Percentiles rank a stretch among this genome's conserved stretches.
Conservation (phyloP, 495 filamentous ascomycete genomes). For the Aspergillus heteromorphus region DNA sequence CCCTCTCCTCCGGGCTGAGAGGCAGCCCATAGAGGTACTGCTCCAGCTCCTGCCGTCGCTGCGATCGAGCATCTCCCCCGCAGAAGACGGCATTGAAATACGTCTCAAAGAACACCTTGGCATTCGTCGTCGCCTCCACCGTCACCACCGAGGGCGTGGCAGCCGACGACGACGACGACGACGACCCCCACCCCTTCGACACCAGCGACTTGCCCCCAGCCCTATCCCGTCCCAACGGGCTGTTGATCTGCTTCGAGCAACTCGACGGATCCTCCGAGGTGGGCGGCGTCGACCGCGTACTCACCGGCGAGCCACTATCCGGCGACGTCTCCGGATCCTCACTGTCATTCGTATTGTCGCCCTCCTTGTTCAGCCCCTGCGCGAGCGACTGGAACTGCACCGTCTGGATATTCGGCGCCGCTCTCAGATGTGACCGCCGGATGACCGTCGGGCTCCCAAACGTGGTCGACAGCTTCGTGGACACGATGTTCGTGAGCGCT, state of each 20-base stretch:
- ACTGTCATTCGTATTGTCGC: conserved; percentile 31
- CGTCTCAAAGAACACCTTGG: conserved; percentile 83
- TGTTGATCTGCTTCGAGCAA: conserved; percentile 10
- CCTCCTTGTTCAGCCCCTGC: conserved; percentile 14
- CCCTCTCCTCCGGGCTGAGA: conserved; percentile 51
- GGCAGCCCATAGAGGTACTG: conserved; percentile 46
- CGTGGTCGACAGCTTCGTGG: conserved; percentile 44
- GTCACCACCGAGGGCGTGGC: conserved; percentile 61
- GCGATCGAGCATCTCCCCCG: conserved; percentile 51
- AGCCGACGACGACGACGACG: no score
- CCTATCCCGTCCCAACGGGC: background rate
- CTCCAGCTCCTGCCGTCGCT: conserved; percentile 66
- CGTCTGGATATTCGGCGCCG: conserved; percentile 37
- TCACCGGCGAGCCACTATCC: conserved; percentile 27
- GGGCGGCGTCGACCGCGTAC: conserved; percentile 31
- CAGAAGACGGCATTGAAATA: conserved; percentile 65
- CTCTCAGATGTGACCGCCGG: conserved; percentile 39
- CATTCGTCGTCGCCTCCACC: conserved; percentile 68
- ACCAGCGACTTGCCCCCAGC: conserved; percentile 13
- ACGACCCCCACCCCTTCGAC: no score
- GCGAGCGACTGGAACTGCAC: conserved; percentile 17
- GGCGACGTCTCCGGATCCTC: conserved; percentile 35
- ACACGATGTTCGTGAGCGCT: conserved; percentile 39
- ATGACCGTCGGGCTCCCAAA: conserved; percentile 52
- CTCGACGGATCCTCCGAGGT: conserved; percentile 32